These are phyloP conservation scores for Amanita pseudoporphyria DNA, from an alignment of 768 basidiomycete genomes.

Conservation along the genomic window DNA sequence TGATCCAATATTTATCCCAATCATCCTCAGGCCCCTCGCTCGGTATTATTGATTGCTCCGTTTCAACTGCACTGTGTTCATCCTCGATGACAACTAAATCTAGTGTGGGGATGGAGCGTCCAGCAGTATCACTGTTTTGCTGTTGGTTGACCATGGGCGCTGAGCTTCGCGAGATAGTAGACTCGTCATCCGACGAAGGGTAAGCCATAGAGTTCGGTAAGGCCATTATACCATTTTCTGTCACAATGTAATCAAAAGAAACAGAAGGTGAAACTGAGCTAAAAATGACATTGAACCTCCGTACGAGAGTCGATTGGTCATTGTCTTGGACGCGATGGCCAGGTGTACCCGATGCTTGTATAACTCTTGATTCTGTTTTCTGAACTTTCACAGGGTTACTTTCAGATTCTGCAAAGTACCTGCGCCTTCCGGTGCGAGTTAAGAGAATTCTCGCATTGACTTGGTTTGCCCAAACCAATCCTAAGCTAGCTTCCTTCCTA, in stretches of 20 bases:
- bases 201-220: constrained; percentile 15
- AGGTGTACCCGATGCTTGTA: neutral
- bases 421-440: constrained; percentile 61
- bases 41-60: neutral
- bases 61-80: neutral
- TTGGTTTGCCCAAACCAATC: constrained; percentile 91
- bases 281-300: constrained; percentile 72
- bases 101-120: neutral
- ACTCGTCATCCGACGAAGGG: neutral
- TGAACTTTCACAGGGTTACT: constrained; percentile 17
- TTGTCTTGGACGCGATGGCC: constrained; percentile 16
- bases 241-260: constrained; percentile 71
- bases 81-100: neutral
- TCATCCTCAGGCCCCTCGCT: constrained; percentile 25
- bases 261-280: constrained; percentile 47
- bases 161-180: neutral
- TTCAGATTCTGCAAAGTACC: constrained; percentile 35
- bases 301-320: constrained; percentile 43
- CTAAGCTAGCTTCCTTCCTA: constrained; percentile 73
- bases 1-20: constrained; percentile 39
- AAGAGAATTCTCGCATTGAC: constrained; percentile 82
- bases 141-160: neutral
- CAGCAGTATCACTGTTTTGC: neutral
- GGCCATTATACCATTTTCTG: constrained; percentile 42
- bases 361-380: constrained; percentile 5